Evolutionary conservation across 2,329 filamentous ascomycete genomes (phyloP).

Genomic region (Aspergillus sp.): DNA sequence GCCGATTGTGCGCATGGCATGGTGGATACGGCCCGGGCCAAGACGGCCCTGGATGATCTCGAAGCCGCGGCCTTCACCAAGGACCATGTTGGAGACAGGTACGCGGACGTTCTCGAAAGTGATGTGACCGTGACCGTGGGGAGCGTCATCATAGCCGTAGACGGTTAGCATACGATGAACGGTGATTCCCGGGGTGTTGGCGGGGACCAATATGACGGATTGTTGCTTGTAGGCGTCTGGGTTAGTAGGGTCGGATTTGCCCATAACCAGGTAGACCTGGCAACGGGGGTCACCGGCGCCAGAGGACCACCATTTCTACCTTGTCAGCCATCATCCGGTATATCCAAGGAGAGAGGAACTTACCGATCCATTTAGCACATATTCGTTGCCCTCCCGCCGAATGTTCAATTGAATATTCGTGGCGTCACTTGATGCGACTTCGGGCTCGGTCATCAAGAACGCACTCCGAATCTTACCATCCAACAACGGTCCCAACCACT

Average conservation of each 20-base stretch:
- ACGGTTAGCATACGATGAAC: conserved; percentile 89
- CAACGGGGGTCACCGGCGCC: conserved; percentile 90
- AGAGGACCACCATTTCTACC: conserved; percentile 97
- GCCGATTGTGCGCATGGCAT: conserved; percentile 92
- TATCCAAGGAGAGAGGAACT: conserved; percentile 18
- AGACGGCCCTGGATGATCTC: conserved; percentile 98
- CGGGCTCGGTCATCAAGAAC: conserved; percentile 91
- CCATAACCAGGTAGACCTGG: conserved; percentile 93
- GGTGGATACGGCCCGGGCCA: conserved; percentile 92
- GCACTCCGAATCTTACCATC: conserved; percentile 80
- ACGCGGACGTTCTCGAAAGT: conserved; percentile 85
- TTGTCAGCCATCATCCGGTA: not conserved
- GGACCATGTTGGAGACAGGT: conserved; percentile 73
- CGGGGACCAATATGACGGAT: conserved; percentile 84
- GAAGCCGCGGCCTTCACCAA: conserved; percentile 90
- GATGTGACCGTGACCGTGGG: conserved; percentile 93
- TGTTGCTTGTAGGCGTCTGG: conserved; percentile 78
- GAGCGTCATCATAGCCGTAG: conserved; percentile 96
- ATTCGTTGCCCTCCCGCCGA: conserved; percentile 73
- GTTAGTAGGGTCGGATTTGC: conserved; percentile 75
- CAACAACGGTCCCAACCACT: conserved; percentile 76
- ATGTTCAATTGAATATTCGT: conserved; percentile 88
- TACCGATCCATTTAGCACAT: conserved; percentile 81
- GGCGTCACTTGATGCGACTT: conserved; percentile 81
- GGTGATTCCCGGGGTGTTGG: conserved; percentile 74